Evolutionary conservation across 1,139 yeast genomes (phyloP).

Genomic region (Zygosaccharomyces pseudobailii): DNA sequence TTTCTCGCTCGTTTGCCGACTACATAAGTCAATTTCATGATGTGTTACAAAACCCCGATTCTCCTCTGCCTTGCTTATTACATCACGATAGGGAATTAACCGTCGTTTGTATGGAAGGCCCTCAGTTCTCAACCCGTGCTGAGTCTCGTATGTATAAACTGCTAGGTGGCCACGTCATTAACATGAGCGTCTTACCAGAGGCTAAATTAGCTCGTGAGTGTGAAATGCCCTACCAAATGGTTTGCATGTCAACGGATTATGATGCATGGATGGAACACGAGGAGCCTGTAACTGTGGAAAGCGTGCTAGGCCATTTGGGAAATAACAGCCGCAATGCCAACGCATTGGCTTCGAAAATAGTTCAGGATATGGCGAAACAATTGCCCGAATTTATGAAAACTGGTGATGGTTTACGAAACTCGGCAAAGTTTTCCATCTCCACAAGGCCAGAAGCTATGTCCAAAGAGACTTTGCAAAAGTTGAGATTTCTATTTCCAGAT

Average conservation of each 20-base stretch:
- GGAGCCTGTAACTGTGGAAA: slow-evolving; percentile 95
- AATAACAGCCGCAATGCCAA: slow-evolving; percentile 89
- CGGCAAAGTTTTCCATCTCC: slow-evolving; percentile 76
- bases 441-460: slow-evolving; percentile 76
- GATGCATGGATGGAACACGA: slow-evolving; percentile 96
- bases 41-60: slow-evolving; percentile 48
- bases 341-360: slow-evolving; percentile 62
- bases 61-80: slow-evolving; percentile 27
- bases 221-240: slow-evolving; percentile 93
- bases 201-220: slow-evolving; percentile 96
- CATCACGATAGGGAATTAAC: slow-evolving; percentile 60
- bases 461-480: slow-evolving; percentile 65
- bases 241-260: slow-evolving; percentile 98
- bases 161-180: slow-evolving; percentile 93
- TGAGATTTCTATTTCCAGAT: slow-evolving; percentile 89
- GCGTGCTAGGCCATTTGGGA: slow-evolving; percentile 83
- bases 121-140: slow-evolving; percentile 96
- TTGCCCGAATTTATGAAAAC: slow-evolving; percentile 51
- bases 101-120: slow-evolving; percentile 97
- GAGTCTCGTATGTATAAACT: slow-evolving; percentile 83
- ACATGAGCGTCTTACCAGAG: slow-evolving; percentile 95
- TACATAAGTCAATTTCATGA: slow-evolving; percentile 56
- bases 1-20: slow-evolving; percentile 67
- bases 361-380: slow-evolving; percentile 60
- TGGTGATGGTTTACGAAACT: slow-evolving; percentile 67